Conservation (phyloP, 768 basidiomycete genomes). For the Leccinum broughii region DNA sequence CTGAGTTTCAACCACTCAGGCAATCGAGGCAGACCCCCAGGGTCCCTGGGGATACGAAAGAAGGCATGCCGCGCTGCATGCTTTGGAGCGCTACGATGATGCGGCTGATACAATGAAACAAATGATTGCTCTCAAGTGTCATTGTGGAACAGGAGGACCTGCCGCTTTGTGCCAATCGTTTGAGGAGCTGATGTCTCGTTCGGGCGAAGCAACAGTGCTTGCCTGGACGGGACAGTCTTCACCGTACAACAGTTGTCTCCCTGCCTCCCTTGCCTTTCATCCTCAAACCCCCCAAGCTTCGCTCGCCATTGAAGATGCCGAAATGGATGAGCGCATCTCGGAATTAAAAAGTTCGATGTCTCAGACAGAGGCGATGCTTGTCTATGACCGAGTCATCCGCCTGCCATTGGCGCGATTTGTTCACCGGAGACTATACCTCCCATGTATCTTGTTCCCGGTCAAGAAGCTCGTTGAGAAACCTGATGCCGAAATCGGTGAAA, state of each 20-base stretch:
- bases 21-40: neutral
- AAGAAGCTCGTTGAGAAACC: too few relatives aligned
- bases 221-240: constrained; percentile 14
- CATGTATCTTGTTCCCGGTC: too few relatives aligned
- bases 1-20: neutral
- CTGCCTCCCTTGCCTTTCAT: constrained; percentile 1
- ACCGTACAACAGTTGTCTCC: constrained; percentile 16
- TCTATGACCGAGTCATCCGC: too few relatives aligned
- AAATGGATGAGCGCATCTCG: neutral
- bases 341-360: too few relatives aligned
- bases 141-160: too few relatives aligned
- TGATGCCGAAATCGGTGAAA: too few relatives aligned
- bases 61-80: constrained; percentile 4
- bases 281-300: neutral
- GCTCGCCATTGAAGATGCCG: neutral
- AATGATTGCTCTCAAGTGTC: neutral
- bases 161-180: neutral
- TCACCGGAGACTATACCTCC: too few relatives aligned
- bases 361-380: too few relatives aligned
- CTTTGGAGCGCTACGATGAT: constrained; percentile 1
- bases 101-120: neutral
- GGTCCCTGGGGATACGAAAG: constrained; percentile 1
- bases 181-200: constrained; percentile 7
- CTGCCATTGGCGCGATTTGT: too few relatives aligned
- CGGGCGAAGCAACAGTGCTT: neutral